Evolutionary conservation across 805 yeast genomes (phyloP), one percentile per base, ranked within the genome.

Genomic region (Wickerhamomyces sydowiorum): DNA sequence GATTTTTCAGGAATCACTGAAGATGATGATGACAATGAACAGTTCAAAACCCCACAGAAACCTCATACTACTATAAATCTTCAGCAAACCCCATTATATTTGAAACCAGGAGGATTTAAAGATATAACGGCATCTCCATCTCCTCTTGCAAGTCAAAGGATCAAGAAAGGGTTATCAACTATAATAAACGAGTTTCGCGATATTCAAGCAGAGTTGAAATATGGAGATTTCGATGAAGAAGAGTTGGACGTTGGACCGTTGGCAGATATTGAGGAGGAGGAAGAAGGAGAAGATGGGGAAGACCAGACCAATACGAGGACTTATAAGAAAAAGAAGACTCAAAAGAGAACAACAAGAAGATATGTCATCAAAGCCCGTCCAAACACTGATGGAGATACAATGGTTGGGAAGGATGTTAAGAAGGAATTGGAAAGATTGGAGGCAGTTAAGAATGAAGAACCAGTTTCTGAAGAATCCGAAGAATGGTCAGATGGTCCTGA

Each of bases 111-210:
- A 18, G n/a, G 41, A 1, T 17, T 28, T 4, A 40, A 39, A 22
- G 25, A 28, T 5, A 27, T 40, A 13, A 34, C 54, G 3, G 39
- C 51, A 12, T 53, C 59, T 1, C 59, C 60, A 5, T 61, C 66
- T 3, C 65, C 65, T 13, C 39, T 58, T 18, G 56, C 57, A 3
- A 47, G 56, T 2, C 55, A 50, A 34, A 46, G 50, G 46, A 51
- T 52, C 6, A 52, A 54, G 4, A 61, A 67, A 36, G 57, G 69
- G 3, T 45, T 80, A 9, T 65, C 73, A 4, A 72, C 72, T 28
- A 60, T 80, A 31, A 72, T 70, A 48, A 63, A 68, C 34, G 84
- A 76, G 42, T 64, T 69, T 14, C 56, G 62, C 29, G 66, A 61
- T 36, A 57, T 76, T 13, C 49, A 59, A 35, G 54, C 55, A 25